Evolutionary conservation across 2,329 filamentous ascomycete species (phyloP), one percentile per base, ranked within the genome.

Genomic region (Cercospora canescens): DNA sequence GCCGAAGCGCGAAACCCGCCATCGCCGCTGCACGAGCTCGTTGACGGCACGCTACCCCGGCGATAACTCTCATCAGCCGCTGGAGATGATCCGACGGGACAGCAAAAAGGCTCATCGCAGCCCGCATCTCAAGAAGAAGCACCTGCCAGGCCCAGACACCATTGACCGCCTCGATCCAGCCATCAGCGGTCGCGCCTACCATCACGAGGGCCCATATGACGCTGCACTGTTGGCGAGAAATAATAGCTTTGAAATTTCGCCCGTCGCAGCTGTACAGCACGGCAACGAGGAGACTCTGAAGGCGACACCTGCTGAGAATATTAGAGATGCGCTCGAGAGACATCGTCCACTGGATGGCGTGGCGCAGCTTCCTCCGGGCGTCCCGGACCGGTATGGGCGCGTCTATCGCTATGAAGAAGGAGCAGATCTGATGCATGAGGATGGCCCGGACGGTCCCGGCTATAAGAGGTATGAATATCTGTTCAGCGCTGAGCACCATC

Each of bases 121-220:
- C 28, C 86, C 87, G 1, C 89, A 90, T 76, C 84, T 91, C 56
- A 86, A 85, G 72, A 91, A 89, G 76, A 86, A 85, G 73, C 83
- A 89, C 73, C 84, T 90, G 16, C 86, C 89, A 28, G 86, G 86
- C 54, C 86, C 92, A 1, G 94, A 98, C 77, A 83, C 85, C 8
- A 95, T 98, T 73, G 94, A 97, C 77, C 82, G 83, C 5, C 87
- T 98, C 1, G 94, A 97, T 76, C 84, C 82, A 61, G 81, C 85
- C 2, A 78, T 86, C n/a, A 86, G 86, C 61, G 86, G 86, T 59
- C 85, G 84, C 18, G 80, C 85, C 2, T 97, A 96, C 78, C 94
- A 97, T 78, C 94, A 98, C 74, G 92, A 90, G 69, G 94, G 94
- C 0, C 94, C 94, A 0, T 98, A 91, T 72, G 94, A 98, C 76